These are phyloP conservation scores for Globisporangium lucens DNA, from an alignment of 352 stramenopile genomes.

Conservation along the genomic window DNA sequence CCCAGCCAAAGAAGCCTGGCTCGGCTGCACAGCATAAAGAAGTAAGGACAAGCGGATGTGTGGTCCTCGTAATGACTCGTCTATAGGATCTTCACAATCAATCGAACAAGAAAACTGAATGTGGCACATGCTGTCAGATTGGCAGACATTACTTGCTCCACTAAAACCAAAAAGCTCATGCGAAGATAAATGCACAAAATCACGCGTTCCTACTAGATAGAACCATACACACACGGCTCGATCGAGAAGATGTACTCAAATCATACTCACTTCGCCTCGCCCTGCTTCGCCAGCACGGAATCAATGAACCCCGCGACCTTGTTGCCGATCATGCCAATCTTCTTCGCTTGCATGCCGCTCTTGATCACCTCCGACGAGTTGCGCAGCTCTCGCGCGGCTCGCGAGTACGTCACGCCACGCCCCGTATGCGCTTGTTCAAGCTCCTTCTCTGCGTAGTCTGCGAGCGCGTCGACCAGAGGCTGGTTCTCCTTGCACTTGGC, in stretches of 20 bases:
- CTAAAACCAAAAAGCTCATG: background rate
- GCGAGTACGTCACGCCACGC: slow-evolving; percentile 59
- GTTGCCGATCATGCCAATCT: slow-evolving; percentile 53
- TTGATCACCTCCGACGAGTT: slow-evolving; percentile 44
- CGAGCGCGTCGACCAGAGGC: slow-evolving; percentile 53
- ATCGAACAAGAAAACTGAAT: too few relatives aligned
- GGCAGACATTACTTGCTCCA: background rate
- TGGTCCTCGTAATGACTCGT: too few relatives aligned
- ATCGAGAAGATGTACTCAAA: too few relatives aligned
- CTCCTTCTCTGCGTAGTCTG: slow-evolving; percentile 54
- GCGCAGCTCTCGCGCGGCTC: slow-evolving; percentile 52
- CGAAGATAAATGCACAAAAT: too few relatives aligned
- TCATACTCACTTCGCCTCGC: background rate
- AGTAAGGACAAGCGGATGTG: too few relatives aligned
- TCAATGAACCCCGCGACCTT: slow-evolving; percentile 65
- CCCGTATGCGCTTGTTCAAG: slow-evolving; percentile 49
- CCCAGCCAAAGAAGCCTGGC: background rate
- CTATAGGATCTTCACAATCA: too few relatives aligned
- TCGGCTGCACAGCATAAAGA: background rate
- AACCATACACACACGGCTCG: too few relatives aligned
- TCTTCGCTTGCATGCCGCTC: slow-evolving; percentile 47
- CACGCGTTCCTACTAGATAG: too few relatives aligned
- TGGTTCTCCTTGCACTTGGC: slow-evolving; percentile 56
- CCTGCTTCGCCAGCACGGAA: slow-evolving; percentile 24
- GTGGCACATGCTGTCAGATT: background rate